A percentile compares a stretch with the other conserved stretches of the same genome.
Evolutionary conservation across 331 rosid genomes (phyloP).

Genomic region (Spiraea crenata): DNA sequence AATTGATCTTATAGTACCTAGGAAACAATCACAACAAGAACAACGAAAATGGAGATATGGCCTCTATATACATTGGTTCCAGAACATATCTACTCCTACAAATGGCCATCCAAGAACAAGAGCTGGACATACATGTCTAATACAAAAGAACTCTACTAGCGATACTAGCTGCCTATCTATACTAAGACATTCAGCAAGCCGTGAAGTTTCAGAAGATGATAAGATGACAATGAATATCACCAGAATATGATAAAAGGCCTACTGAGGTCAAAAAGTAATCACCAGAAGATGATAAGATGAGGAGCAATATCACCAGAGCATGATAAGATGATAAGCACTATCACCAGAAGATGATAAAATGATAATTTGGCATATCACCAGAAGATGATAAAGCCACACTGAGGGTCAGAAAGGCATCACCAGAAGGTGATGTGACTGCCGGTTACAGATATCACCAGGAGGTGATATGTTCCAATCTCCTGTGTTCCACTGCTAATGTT

Average conservation of each 20-base stretch:
- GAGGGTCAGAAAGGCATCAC: constrained; percentile 8
- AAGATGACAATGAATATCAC: constrained; percentile 27
- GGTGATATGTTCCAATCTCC: constrained; percentile 1
- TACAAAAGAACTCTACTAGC: constrained; percentile 20
- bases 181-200: constrained; percentile 15
- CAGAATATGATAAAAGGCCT: constrained; percentile 10
- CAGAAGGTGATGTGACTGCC: background rate
- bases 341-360: background rate
- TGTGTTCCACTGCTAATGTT: background rate
- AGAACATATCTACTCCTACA: constrained; percentile 7
- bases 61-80: constrained; percentile 36
- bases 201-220: constrained; percentile 6
- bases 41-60: constrained; percentile 1
- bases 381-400: too few relatives aligned
- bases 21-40: background rate
- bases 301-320: background rate
- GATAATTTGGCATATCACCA: background rate
- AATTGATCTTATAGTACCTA: constrained; percentile 13
- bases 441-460: constrained; percentile 1
- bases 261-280: constrained; percentile 1
- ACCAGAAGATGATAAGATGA: constrained; percentile 23
- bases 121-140: constrained; percentile 20
- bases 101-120: constrained; percentile 51
- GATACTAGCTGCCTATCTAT: constrained; percentile 10
- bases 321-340: background rate